Evolutionary conservation across 768 basidiomycete genomes (phyloP), one percentile per base, ranked within the genome.

Genomic region (Leccinum longicurvipes): DNA sequence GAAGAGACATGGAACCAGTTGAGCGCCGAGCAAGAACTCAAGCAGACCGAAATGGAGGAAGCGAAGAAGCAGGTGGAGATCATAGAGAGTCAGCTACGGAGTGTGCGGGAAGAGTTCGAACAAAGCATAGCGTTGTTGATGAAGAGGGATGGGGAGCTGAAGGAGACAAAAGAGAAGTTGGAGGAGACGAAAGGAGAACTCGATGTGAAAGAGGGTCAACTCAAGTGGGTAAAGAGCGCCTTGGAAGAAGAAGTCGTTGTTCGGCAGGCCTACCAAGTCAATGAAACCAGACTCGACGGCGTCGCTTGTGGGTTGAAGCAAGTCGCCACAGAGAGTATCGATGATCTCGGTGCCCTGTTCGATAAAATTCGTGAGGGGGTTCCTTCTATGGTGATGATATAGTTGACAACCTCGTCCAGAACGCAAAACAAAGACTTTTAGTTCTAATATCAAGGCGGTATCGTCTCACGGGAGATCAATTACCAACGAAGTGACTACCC

Each of bases 1-100:
- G 85, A 91, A 63, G 94, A 98, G 62, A 86, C 84, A 3, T 98
- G 93, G 93, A 82, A 80, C 47, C 86, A 95, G 67, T 80, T 96
- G 73, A 82, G 73, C 8, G 76, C 77, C 3, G 91, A 93, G 66
- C 86, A 92, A 57, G 89, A 93, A 63, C 74, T 89, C 36, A 79
- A 80, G 47, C 82, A 85, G 64, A 89, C 89, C 7, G 88, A 91
- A 63, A 78, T 89, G 53, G 83, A 87, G 44, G 94, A 98, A 65
- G 85, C 91, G 11, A 86, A 82, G 70, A 87, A 86, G 64, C 86
- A 90, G 64, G 85, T 89, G 6, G 87, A 87, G 64, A 85, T 92
- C 42, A 79, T 91, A n/a, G 89, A 93, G 65, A 83, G 83, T 50
- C 88, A 96, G 68, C 78, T 96, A 72, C 75, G 83, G 52, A 83